A percentile compares a stretch with the other conserved stretches of the same genome.
Conservation (phyloP, 495 filamentous ascomycete genomes). For the Hypoxylon fragiforme region DNA sequence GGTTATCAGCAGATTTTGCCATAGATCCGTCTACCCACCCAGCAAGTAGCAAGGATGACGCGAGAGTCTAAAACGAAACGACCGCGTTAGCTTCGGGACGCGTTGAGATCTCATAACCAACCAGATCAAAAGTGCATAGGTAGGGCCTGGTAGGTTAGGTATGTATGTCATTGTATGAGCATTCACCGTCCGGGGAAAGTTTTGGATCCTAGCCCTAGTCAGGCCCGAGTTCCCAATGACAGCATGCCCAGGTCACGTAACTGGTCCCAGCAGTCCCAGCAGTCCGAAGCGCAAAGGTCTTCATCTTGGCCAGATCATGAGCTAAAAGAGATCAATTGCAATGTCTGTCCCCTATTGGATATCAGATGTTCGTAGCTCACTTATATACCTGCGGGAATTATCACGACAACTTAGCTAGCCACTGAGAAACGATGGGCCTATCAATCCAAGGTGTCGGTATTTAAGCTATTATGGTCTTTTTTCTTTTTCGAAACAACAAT, state of each 20-base stretch:
- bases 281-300: conserved; percentile 12
- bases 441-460: too few relatives aligned
- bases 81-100: conserved; percentile 27
- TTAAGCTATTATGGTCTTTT: too few relatives aligned
- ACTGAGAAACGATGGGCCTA: conserved; percentile 1
- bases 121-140: conserved; percentile 16
- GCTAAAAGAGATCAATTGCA: too few relatives aligned
- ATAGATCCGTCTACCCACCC: conserved; percentile 22
- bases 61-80: conserved; percentile 13
- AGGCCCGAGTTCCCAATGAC: too few relatives aligned
- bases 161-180: background rate
- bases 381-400: conserved; percentile 9
- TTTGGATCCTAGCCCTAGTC: too few relatives aligned
- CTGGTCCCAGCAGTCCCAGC: conserved; percentile 19
- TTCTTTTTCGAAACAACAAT: too few relatives aligned
- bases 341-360: conserved; percentile 1
- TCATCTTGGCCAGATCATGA: conserved; percentile 10
- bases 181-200: conserved; percentile 18
- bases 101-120: conserved; percentile 21
- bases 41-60: conserved; percentile 31
- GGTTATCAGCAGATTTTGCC: conserved; percentile 20
- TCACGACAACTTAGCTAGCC: conserved; percentile 11
- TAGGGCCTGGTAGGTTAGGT: background rate
- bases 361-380: background rate
- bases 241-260: too few relatives aligned